Evolutionary conservation across 164 flowering plant species (phyloP), one percentile per base, ranked within the genome.

Genomic region (Dillenia turbinata): DNA sequence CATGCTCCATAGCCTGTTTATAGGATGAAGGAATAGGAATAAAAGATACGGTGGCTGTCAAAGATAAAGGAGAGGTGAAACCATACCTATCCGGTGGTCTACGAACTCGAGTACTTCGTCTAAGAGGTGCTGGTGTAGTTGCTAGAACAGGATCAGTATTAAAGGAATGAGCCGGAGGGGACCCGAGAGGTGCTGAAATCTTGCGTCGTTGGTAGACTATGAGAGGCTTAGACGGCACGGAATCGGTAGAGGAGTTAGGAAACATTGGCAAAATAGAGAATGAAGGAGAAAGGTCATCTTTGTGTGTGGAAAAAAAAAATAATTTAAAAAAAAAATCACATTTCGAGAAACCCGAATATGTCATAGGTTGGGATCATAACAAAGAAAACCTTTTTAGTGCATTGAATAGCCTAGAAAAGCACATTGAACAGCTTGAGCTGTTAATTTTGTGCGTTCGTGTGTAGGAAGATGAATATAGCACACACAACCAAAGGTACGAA

Each of bases 391-490:
- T 33, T 33, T 33, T 33, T 33, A 7, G 40, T 33, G 7, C 40
- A 33, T 7, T 7, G 40, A 33, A 53, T 63, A 69, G 17, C 60
- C 68, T 33, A 69, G 10, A 64, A 69, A 63, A 13, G 45, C 66
- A 57, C 62, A 68, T 11, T 16, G 17, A 14, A 40, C 71, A 51
- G 22, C 60, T 43, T 54, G 60, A 61, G 65, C 43, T 9, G 48
- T 0, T 10, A 55, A 24, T 13, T 63, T 67, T 9, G 47, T 58
- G 64, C 48, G 53, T 24, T 57, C 45, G 52, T 3, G 13, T 8
- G 63, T 53, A 48, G 63, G 49, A 9, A 69, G 47, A 26, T 63
- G 64, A 56, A 64, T 59, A 63, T 52, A 69, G 51, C 62, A 69
- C 17, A n/a, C n/a, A 54, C 57, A 68, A 0, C 51, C 47, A 64